A percentile compares a stretch with the other conserved stretches of the same genome.
phyloP scores from a whole-genome alignment of 2,329 filamentous ascomycete genomes.

The Talaromyces atroroseus region DNA sequence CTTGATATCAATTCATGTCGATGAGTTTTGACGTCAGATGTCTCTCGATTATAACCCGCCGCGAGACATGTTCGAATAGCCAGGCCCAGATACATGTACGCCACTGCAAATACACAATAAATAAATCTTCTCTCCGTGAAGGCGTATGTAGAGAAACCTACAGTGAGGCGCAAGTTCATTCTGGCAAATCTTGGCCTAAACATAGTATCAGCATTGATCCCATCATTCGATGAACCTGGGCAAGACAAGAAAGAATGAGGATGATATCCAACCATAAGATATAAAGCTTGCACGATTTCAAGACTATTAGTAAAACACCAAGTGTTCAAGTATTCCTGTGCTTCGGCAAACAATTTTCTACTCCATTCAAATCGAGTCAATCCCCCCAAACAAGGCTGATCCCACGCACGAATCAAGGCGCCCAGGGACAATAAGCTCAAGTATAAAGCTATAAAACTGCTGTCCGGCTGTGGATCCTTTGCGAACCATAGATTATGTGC shows the following conservation, averaged over 20 bases:
- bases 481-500: conserved; percentile 43
- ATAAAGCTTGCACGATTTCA: conserved; percentile 45
- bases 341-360: conserved; percentile 42
- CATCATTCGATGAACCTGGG: conserved; percentile 7
- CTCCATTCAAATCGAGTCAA: conserved; percentile 44
- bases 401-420: conserved; percentile 41
- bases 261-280: conserved; percentile 41
- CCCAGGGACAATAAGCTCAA: conserved; percentile 45
- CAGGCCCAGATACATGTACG: conserved; percentile 47
- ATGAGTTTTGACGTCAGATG: conserved; percentile 28
- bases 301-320: conserved; percentile 43
- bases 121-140: neutral
- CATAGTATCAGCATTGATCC: neutral
- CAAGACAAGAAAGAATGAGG: neutral
- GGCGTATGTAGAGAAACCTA: conserved; percentile 21
- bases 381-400: conserved; percentile 40
- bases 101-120: conserved; percentile 19
- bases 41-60: conserved; percentile 45
- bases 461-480: conserved; percentile 23
- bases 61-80: conserved; percentile 45
- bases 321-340: conserved; percentile 34
- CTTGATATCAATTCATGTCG: conserved; percentile 37
- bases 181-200: conserved; percentile 45
- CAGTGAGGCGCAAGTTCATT: conserved; percentile 47
- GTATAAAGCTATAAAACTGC: conserved; percentile 45